Evolutionary conservation across 139 green algal species (phyloP).

Genomic region (Bryopsis sp.): DNA sequence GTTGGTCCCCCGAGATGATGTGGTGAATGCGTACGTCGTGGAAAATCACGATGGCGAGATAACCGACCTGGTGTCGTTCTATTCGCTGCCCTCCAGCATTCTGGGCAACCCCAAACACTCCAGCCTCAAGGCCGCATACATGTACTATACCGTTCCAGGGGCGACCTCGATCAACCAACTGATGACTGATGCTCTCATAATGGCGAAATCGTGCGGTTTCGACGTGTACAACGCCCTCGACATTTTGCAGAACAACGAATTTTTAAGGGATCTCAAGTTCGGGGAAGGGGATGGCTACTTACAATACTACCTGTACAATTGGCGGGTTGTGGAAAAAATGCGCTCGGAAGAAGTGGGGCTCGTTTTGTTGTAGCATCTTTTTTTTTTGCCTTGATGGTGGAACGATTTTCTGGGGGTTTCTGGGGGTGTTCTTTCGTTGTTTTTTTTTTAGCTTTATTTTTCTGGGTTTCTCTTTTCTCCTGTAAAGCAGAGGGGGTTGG

Average conservation of each 20-base stretch:
- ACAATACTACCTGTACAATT: constrained; percentile 99
- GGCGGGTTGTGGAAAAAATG: constrained; percentile 49
- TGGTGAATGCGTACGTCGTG: constrained; percentile 87
- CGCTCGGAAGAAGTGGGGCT: constrained; percentile 71
- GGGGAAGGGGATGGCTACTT: constrained; percentile 92
- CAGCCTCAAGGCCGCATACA: constrained; percentile 82
- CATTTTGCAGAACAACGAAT: constrained; percentile 63
- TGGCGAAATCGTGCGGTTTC: constrained; percentile 64
- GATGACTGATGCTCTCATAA: constrained; percentile 80
- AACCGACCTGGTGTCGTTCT: constrained; percentile 91
- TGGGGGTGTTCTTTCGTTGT: no score
- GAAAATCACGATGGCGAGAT: constrained; percentile 52
- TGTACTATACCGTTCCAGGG: constrained; percentile 76
- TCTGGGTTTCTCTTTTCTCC: no score
- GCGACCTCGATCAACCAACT: constrained; percentile 37
- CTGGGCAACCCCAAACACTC: constrained; percentile 78
- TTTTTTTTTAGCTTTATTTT: no score
- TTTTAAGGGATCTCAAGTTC: constrained; percentile 93
- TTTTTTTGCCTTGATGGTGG: no score
- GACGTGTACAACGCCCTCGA: constrained; percentile 99
- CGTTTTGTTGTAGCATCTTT: constrained; percentile 81
- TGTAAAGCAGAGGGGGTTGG: no score
- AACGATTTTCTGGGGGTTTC: no score
- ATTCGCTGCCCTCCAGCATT: constrained; percentile 84
- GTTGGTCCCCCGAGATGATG: constrained; percentile 49